phyloP scores from a whole-genome alignment of 2,329 filamentous ascomycete genomes.

The Dothideomycetes sp. region DNA sequence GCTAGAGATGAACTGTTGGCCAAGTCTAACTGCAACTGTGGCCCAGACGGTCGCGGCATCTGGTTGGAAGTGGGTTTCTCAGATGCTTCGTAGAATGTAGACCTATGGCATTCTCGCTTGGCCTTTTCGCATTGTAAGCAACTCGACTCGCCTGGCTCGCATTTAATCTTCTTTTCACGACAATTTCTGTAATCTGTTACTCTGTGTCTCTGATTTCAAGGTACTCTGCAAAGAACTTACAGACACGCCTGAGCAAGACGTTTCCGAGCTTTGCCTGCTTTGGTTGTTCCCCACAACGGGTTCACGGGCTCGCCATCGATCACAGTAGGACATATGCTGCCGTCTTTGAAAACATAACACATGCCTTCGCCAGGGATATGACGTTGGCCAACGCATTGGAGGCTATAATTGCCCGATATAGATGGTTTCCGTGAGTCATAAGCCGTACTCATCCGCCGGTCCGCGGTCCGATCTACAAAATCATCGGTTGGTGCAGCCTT shows the following conservation, averaged over 20 bases:
- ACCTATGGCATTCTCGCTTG: conserved; percentile 76
- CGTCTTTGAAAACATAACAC: conserved; percentile 16
- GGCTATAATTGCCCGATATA: conserved; percentile 4
- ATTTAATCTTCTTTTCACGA: conserved; percentile 96
- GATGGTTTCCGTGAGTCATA: not conserved
- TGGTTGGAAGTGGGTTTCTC: too few relatives aligned
- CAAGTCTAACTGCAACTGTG: conserved; percentile 20
- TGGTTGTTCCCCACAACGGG: conserved; percentile 86
- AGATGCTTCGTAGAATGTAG: too few relatives aligned
- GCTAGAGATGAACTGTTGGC: conserved; percentile 2
- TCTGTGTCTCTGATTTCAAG: not conserved
- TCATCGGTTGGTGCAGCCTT: too few relatives aligned
- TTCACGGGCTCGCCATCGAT: conserved; percentile 39
- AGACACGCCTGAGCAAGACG: conserved; percentile 85
- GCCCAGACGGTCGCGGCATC: conserved; percentile 21
- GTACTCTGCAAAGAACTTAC: conserved; percentile 3
- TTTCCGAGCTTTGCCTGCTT: conserved; percentile 88
- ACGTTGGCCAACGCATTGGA: conserved; percentile 13
- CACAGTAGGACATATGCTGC: conserved; percentile 15
- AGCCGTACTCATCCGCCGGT: not conserved
- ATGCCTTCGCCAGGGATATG: conserved; percentile 16
- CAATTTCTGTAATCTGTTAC: conserved; percentile 48
- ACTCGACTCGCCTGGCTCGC: conserved; percentile 76
- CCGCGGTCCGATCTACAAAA: too few relatives aligned
- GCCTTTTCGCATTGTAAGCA: conserved; percentile 92